Percentiles rank a stretch among this genome's conserved stretches.
Evolutionary conservation across 768 basidiomycete species (phyloP).

Genomic region (Suillus cothurnatus): DNA sequence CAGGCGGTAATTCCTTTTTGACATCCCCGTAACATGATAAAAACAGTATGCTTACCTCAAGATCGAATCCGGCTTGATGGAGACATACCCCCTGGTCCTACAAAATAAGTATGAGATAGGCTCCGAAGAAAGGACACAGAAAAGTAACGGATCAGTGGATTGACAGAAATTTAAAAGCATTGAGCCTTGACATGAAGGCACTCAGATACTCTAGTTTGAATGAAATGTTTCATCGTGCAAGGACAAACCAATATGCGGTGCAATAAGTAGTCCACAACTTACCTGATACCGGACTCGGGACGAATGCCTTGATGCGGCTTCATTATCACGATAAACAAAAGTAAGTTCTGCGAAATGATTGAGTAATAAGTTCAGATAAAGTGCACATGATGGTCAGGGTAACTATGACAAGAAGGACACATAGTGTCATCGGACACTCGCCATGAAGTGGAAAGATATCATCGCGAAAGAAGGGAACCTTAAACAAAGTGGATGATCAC

Average conservation of each 20-base stretch:
- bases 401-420: constrained; percentile 84
- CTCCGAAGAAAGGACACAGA: not conserved
- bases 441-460: constrained; percentile 47
- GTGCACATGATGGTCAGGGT: constrained; percentile 68
- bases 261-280: constrained; percentile 13
- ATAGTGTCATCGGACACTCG: constrained; percentile 57
- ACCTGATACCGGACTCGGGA: constrained; percentile 9
- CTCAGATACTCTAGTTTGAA: constrained; percentile 98
- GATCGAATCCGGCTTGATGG: not conserved
- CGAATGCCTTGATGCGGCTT: not conserved
- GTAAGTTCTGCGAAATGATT: constrained; percentile 4
- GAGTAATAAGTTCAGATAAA: constrained; percentile 9
- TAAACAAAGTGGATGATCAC: not conserved
- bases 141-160: constrained; percentile 55
- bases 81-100: not conserved
- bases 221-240: constrained; percentile 57
- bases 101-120: not conserved
- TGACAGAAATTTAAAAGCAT: constrained; percentile 72
- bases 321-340: not conserved
- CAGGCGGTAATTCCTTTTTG: constrained; percentile 89
- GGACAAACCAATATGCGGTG: constrained; percentile 13
- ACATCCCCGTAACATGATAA: constrained; percentile 48
- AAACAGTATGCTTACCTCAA: constrained; percentile 1
- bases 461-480: constrained; percentile 40
- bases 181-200: constrained; percentile 46